Evolutionary conservation across 768 basidiomycete species (phyloP), one percentile per base, ranked within the genome.

Genomic region (Naganishia friedmannii): DNA sequence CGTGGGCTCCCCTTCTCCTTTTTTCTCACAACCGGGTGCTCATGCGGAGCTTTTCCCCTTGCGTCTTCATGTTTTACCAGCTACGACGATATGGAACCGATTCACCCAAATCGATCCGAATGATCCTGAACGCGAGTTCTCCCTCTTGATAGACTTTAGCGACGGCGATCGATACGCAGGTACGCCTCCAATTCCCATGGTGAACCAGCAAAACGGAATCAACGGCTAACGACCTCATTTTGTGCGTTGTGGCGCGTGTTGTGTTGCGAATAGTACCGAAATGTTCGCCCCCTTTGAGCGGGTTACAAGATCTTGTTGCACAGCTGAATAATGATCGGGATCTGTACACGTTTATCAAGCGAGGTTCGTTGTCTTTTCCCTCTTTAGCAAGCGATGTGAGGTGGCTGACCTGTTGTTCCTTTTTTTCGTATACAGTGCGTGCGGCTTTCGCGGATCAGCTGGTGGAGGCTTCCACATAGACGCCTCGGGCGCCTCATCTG

Each of bases 121-220:
- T 3, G 85, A 89, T 55, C 83, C 84, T 1, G 83, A 86, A 10
- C 83, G 85, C 34, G 90, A 91, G 73, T 91, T 88, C 69, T 87
- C 85, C 69, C 83, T 93, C 69, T 87, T 92, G 0, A 78, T 93
- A n/a, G 90, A 94, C 75, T 83, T 91, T 23, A 87, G 88, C 2
- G 28, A 63, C 23, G 60, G 60, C 21, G 80, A 83, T 29, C 81
- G 82, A 2, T 92, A 90, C 74, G 86, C 86, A 83, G 90, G 92
- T 92, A 54, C 42, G 85, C 74, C 66, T 23, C 10, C n/a, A 34
- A 26, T 17, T 15, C 13, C 53, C 10, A 39, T 37, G 7, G 23
- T 23, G 12, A 7, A 3, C 7, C 34, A 39, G 2, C 15, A 6
- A 4, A 23, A 10, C 32, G 15, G 42, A 42, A 5, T 17, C 42